A percentile compares a stretch with the other conserved stretches of the same genome.
Conservation (phyloP, 1,284 basidiomycete genomes). For the Tilletia indica region DNA sequence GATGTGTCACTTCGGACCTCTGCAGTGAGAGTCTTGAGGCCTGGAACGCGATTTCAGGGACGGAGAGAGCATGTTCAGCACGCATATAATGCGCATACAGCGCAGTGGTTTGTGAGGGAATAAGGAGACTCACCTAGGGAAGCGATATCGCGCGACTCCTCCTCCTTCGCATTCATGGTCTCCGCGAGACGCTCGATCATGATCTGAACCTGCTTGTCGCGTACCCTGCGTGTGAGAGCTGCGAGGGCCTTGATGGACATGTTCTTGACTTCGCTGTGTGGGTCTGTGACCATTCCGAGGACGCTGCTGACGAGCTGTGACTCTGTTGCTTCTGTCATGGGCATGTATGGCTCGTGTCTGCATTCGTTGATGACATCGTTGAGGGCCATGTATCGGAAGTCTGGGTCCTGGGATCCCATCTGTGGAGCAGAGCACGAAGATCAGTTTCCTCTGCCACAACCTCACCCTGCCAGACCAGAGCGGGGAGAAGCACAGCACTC, state of each 20-base stretch:
- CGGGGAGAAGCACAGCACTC: conserved; percentile 4
- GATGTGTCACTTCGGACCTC: conserved; percentile 79
- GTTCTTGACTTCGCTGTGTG: conserved; percentile 97
- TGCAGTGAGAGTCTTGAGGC: conserved; percentile 88
- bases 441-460: too few species aligned
- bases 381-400: conserved; percentile 53
- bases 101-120: conserved; percentile 9
- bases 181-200: conserved; percentile 84
- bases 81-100: background rate
- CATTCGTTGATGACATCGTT: conserved; percentile 46
- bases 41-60: conserved; percentile 49
- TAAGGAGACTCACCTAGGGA: conserved; percentile 65
- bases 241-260: conserved; percentile 89
- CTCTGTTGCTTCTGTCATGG: conserved; percentile 60
- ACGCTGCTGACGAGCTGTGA: conserved; percentile 76
- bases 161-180: conserved; percentile 78
- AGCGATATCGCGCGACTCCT: conserved; percentile 88
- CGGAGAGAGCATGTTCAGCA: background rate
- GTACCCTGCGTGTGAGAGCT: conserved; percentile 79
- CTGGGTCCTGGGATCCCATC: conserved; percentile 52
- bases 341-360: conserved; percentile 34
- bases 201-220: conserved; percentile 75
- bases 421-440: background rate
- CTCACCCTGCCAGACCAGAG: background rate
- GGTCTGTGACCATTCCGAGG: conserved; percentile 79